Evolutionary conservation across 169 alveolate genomes (phyloP).

Genomic region (Cryptosporidium viatorum): DNA sequence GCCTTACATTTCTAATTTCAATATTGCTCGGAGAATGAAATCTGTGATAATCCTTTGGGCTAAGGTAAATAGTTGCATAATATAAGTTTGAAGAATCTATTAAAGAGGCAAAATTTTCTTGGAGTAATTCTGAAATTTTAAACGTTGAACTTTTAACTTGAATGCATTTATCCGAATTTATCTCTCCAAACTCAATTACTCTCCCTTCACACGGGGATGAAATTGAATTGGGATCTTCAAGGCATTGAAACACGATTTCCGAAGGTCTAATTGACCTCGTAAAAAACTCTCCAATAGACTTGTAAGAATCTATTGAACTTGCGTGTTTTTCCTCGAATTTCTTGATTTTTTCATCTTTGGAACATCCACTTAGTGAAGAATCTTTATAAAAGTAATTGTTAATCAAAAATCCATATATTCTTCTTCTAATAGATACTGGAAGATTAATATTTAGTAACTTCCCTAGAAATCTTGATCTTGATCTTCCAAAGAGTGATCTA

Average conservation of each 20-base stretch:
- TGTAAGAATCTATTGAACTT: constrained; percentile 46
- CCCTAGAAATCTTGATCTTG: constrained; percentile 52
- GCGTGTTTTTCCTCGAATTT: constrained; percentile 35
- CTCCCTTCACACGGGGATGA: constrained; percentile 86
- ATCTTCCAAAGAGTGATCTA: constrained; percentile 48
- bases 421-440: constrained; percentile 38
- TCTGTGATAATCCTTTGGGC: constrained; percentile 92
- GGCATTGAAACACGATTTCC: constrained; percentile 15
- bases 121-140: constrained; percentile 50
- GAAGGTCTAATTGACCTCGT: constrained; percentile 40
- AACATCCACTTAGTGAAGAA: neutral
- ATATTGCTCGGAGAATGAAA: constrained; percentile 89
- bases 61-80: constrained; percentile 84
- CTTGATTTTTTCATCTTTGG: constrained; percentile 16
- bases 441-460: constrained; percentile 26
- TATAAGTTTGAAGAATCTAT: constrained; percentile 47
- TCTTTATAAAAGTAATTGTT: constrained; percentile 4
- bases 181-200: constrained; percentile 80
- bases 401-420: constrained; percentile 32
- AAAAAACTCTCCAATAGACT: constrained; percentile 55
- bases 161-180: constrained; percentile 76
- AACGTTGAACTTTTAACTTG: constrained; percentile 82
- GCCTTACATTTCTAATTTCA: constrained; percentile 83
- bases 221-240: constrained; percentile 21
- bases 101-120: constrained; percentile 76